Conservation (phyloP, 2,329 filamentous ascomycete genomes). For the Rhynchosporium graminicola region DNA sequence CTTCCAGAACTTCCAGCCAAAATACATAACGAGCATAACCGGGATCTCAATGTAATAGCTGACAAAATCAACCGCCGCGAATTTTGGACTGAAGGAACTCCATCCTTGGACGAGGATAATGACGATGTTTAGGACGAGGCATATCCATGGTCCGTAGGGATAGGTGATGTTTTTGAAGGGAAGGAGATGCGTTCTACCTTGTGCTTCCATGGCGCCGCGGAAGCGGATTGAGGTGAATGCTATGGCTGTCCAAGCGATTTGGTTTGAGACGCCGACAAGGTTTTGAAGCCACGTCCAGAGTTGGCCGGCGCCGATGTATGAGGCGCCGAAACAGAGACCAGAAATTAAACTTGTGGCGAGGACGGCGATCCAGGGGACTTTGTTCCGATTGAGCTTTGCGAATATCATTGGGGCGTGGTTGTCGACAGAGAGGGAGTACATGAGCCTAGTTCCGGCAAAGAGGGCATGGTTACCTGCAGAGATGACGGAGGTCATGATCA, state of each 20-base stretch:
- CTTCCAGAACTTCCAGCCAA: slow-evolving; percentile 55
- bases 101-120: slow-evolving; percentile 66
- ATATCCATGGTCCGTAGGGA: slow-evolving; percentile 59
- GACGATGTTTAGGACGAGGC: slow-evolving; percentile 57
- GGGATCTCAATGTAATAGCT: slow-evolving; percentile 65
- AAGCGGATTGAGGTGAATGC: slow-evolving; percentile 66
- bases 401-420: slow-evolving; percentile 59
- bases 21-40: slow-evolving; percentile 56
- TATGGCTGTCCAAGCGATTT: slow-evolving; percentile 66
- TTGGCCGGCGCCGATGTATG: slow-evolving; percentile 65
- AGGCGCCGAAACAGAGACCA: slow-evolving; percentile 63
- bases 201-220: slow-evolving; percentile 55
- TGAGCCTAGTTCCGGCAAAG: slow-evolving; percentile 56
- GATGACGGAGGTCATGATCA: slow-evolving; percentile 59
- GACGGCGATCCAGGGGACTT: slow-evolving; percentile 55
- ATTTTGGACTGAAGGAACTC: slow-evolving; percentile 60
- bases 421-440: slow-evolving; percentile 58
- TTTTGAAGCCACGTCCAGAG: slow-evolving; percentile 69
- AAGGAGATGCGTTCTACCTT: slow-evolving; percentile 61
- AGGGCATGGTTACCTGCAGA: slow-evolving; percentile 61
- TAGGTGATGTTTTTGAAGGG: slow-evolving; percentile 70
- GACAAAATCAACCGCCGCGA: slow-evolving; percentile 60
- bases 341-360: slow-evolving; percentile 55
- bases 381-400: slow-evolving; percentile 49
- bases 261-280: slow-evolving; percentile 67